Evolutionary conservation across 2,329 filamentous ascomycete species (phyloP), one percentile per base, ranked within the genome.

Genomic region (Alternaria arbusti): DNA sequence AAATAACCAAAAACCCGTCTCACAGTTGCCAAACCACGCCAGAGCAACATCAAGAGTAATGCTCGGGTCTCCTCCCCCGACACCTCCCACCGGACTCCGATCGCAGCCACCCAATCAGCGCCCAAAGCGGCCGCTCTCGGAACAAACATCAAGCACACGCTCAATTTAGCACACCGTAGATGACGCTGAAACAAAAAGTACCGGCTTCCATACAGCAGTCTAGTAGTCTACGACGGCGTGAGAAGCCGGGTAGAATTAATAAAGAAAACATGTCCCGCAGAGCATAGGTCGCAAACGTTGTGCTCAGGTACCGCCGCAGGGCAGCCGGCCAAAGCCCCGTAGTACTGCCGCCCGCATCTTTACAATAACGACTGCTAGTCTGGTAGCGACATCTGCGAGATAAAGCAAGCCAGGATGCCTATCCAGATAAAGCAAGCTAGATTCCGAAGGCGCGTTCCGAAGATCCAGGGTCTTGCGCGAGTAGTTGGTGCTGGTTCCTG

Each of bases 31-130:
- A 46, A 36, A 40, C 9, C 47, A 44, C 30, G 44, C 44, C 56
- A 51, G 26, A 22, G 44, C n/a, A 43, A 20, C 54, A 36, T 30
- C 57, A 47, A 54, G 30, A 30, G 49, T 59, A 30, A 54, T 65
- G 63, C 56, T 64, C 71, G 71, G 71, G 58, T 72, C 71, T 71
- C 71, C 71, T 66, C 71, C 68, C 63, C 66, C 66, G 63, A 60
- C 32, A 47, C 26, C 40, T 55, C 50, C 61, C 59, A 59, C 66
- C 71, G 70, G 68, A 73, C 62, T 73, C 71, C 71, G 70, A 23
- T 63, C 56, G 23, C 45, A 40, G 44, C 44, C 54, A 58, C 28
- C 67, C 66, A 68, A 67, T 70, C 63, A 70, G 30, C 52, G 30
- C 26, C 47, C 26, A 36, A 44, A 45, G 50, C 36, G 49, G 32